Evolutionary conservation across 2,329 filamentous ascomycete species (phyloP).

Genomic region (Fusarium camptoceras): DNA sequence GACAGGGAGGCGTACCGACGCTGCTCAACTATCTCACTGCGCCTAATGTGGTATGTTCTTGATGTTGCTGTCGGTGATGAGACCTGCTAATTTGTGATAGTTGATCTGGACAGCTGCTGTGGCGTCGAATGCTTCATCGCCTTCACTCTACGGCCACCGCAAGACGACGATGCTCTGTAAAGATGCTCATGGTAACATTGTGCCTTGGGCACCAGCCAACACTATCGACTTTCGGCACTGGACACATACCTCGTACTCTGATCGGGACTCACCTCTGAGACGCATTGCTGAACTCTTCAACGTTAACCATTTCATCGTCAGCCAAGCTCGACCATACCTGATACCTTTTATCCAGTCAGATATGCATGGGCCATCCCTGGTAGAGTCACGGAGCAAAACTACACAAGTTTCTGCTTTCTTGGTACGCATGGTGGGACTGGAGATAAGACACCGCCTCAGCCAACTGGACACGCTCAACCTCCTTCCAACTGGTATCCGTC

Average conservation of each 20-base stretch:
- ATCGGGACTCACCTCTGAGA: slow-evolving; percentile 73
- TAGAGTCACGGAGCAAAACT: slow-evolving; percentile 68
- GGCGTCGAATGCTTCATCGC: slow-evolving; percentile 76
- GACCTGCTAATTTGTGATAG: slow-evolving; percentile 53
- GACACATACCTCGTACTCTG: slow-evolving; percentile 72
- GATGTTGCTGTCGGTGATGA: background rate
- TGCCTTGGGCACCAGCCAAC: slow-evolving; percentile 77
- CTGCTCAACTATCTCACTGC: slow-evolving; percentile 93
- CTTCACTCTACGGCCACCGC: slow-evolving; percentile 73
- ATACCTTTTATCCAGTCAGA: slow-evolving; percentile 86
- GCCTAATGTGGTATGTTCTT: slow-evolving; percentile 82
- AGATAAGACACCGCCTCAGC: slow-evolving; percentile 82
- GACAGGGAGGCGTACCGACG: slow-evolving; percentile 80
- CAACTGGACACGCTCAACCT: slow-evolving; percentile 83
- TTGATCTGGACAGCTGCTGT: slow-evolving; percentile 85
- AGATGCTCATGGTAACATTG: slow-evolving; percentile 76
- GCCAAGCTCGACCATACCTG: slow-evolving; percentile 89
- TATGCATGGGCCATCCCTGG: slow-evolving; percentile 78
- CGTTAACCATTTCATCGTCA: slow-evolving; percentile 95
- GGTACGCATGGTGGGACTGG: slow-evolving; percentile 77
- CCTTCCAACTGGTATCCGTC: slow-evolving; percentile 75
- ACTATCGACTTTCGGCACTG: slow-evolving; percentile 74
- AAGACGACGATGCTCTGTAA: slow-evolving; percentile 79
- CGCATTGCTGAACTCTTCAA: slow-evolving; percentile 88
- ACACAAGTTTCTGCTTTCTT: slow-evolving; percentile 69